Evolutionary conservation across 306 rosid genomes (phyloP).

Genomic region (Prunus fruticosa): DNA sequence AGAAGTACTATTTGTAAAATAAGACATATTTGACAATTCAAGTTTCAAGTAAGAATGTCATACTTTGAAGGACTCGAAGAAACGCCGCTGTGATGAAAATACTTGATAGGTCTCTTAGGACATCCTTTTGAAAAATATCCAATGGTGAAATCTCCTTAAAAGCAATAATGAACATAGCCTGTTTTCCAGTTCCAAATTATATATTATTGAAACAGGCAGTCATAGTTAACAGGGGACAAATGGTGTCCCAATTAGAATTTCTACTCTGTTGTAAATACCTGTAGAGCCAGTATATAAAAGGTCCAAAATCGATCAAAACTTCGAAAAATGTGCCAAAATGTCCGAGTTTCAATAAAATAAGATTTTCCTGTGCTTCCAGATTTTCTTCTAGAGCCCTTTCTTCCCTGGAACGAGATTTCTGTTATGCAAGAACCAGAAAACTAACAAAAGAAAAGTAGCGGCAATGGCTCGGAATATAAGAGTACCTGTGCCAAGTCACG

Average conservation of each 20-base stretch:
- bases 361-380: conserved; percentile 77
- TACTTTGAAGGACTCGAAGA: conserved; percentile 92
- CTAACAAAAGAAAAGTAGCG: conserved; percentile 3
- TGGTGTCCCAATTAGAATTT: conserved; percentile 3
- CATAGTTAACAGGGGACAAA: background rate
- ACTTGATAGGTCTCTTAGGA: conserved; percentile 67
- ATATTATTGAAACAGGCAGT: conserved; percentile 22
- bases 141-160: conserved; percentile 52
- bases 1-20: background rate
- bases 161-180: conserved; percentile 77
- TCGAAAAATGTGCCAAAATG: conserved; percentile 90
- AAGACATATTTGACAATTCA: background rate
- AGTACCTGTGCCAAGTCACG: conserved; percentile 55
- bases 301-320: conserved; percentile 97
- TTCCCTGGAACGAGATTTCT: conserved; percentile 54
- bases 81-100: conserved; percentile 94
- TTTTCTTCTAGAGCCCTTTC: conserved; percentile 53
- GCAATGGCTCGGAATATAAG: conserved; percentile 12
- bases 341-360: conserved; percentile 75
- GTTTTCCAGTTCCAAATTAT: conserved; percentile 20
- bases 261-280: conserved; percentile 53
- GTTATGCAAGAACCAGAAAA: conserved; percentile 14
- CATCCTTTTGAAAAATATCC: conserved; percentile 60
- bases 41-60: conserved; percentile 21
- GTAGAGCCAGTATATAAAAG: conserved; percentile 76